phyloP scores from a whole-genome alignment of 129 eudicot species.

The Ambrosia artemisiifolia region DNA sequence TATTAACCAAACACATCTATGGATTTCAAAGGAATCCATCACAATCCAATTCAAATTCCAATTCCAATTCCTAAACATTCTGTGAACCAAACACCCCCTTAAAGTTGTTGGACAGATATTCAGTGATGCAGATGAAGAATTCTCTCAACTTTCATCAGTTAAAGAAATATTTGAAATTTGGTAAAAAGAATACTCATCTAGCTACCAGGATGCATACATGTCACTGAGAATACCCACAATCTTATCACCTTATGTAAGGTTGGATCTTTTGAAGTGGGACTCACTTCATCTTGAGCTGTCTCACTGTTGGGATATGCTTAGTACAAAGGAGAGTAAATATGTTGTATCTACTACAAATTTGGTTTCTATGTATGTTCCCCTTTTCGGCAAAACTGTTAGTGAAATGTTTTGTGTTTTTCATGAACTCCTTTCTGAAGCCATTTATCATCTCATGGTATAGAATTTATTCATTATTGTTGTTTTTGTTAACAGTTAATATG shows the following conservation, averaged over 20 bases:
- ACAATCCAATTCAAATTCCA: too few species aligned
- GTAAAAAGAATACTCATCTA: conserved; percentile 68
- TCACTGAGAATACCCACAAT: conserved; percentile 76
- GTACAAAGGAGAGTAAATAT: conserved; percentile 69
- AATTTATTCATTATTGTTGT: background rate
- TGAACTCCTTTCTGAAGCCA: conserved; percentile 77
- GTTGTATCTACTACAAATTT: conserved; percentile 72
- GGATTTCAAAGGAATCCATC: too few species aligned
- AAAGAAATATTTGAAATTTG: conserved; percentile 70
- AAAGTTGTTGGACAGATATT: conserved; percentile 72
- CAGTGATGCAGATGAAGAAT: conserved; percentile 85
- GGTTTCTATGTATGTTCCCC: conserved; percentile 62
- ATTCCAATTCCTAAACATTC: too few species aligned
- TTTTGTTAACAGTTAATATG: background rate
- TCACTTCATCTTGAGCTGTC: conserved; percentile 86
- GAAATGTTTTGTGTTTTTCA: conserved; percentile 56
- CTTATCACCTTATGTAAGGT: conserved; percentile 91
- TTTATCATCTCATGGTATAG: conserved; percentile 64
- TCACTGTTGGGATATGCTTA: conserved; percentile 84
- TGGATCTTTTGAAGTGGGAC: conserved; percentile 99
- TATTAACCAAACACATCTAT: too few species aligned
- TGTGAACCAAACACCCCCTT: too few species aligned
- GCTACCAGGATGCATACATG: conserved; percentile 88
- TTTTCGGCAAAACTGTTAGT: conserved; percentile 62
- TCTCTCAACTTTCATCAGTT: conserved; percentile 67